Evolutionary conservation across 108 stramenopile species (phyloP).

Genomic region (Pseudonitzschia pungens): DNA sequence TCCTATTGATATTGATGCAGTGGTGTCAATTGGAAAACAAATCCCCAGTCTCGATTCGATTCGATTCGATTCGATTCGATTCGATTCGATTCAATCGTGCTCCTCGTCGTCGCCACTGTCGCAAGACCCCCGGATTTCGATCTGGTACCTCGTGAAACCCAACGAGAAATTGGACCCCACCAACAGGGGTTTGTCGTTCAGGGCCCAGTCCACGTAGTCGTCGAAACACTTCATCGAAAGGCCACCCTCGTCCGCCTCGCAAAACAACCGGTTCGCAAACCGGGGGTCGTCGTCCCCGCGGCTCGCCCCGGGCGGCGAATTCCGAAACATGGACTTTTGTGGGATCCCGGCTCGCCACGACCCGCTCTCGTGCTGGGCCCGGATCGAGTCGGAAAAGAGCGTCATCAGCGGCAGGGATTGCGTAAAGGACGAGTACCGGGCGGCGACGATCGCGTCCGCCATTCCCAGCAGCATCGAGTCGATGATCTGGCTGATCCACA

Average conservation of each 20-base stretch:
- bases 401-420: constrained; percentile 50
- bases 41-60: too few relatives aligned
- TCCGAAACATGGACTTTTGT: not conserved
- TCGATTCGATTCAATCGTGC: constrained; percentile 1
- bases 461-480: constrained; percentile 48
- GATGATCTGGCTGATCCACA: constrained; percentile 28
- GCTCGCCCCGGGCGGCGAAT: not conserved
- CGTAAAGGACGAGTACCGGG: constrained; percentile 44
- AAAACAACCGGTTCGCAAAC: not conserved
- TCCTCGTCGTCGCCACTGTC: too few relatives aligned
- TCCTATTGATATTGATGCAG: too few relatives aligned
- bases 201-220: not conserved
- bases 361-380: not conserved
- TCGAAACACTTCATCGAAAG: not conserved
- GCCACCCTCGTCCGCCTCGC: not conserved
- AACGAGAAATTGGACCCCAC: too few relatives aligned
- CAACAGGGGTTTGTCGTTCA: not conserved
- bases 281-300: not conserved
- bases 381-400: not conserved
- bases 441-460: constrained; percentile 50
- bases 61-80: constrained; percentile 9
- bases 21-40: too few relatives aligned
- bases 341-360: not conserved
- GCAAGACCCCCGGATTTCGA: too few relatives aligned
- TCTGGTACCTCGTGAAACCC: too few relatives aligned